These are phyloP conservation scores for Russula foetens DNA, from an alignment of 768 basidiomycete species.

Conservation along the genomic window DNA sequence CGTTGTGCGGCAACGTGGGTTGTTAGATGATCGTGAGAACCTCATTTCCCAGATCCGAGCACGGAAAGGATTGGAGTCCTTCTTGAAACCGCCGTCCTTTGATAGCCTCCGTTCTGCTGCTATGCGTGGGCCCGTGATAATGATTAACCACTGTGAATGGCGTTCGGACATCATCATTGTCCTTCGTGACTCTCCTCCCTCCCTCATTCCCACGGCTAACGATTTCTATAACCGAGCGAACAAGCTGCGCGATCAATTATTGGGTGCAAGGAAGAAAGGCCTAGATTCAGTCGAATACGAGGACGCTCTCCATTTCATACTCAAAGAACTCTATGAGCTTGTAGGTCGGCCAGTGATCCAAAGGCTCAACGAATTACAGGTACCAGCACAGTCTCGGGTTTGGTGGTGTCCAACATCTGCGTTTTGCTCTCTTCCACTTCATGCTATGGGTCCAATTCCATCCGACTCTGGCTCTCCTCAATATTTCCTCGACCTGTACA, in stretches of 20 bases:
- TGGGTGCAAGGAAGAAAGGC: background rate
- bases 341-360: too few relatives aligned
- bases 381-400: too few relatives aligned
- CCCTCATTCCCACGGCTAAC: constrained; percentile 46
- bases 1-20: background rate
- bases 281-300: background rate
- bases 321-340: background rate
- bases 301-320: background rate
- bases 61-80: background rate
- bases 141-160: too few relatives aligned
- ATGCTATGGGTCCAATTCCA: constrained; percentile 3
- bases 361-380: too few relatives aligned
- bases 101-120: background rate
- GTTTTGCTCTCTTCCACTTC: background rate
- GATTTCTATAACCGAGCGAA: constrained; percentile 25
- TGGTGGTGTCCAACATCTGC: too few relatives aligned
- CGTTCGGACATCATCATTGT: background rate
- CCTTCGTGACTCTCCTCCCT: background rate
- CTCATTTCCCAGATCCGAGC: background rate
- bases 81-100: background rate
- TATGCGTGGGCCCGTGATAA: too few relatives aligned
- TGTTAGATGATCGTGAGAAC: background rate
- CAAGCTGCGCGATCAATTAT: constrained; percentile 26
- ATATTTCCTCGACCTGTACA: too few relatives aligned
- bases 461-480: background rate